Evolutionary conservation across 2,329 filamentous ascomycete species (phyloP).

Genomic region (Phaeosphaeriaceae sp.): DNA sequence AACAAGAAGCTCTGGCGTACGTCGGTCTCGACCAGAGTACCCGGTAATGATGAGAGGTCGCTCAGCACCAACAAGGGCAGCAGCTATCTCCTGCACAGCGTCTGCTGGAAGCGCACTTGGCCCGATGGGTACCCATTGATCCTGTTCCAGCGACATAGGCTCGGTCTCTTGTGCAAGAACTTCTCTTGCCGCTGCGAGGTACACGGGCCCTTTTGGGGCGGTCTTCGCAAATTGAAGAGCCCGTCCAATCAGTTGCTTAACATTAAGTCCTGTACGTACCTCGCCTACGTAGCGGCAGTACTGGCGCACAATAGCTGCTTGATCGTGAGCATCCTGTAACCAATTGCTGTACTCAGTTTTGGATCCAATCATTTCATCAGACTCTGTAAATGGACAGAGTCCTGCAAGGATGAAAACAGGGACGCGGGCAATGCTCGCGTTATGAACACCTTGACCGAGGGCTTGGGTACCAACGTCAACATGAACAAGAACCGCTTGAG

Average conservation of each 20-base stretch:
- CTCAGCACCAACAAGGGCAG: constrained; percentile 15
- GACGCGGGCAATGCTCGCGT: constrained; percentile 14
- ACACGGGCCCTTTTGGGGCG: constrained; percentile 29
- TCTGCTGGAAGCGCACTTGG: constrained; percentile 20
- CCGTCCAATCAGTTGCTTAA: constrained; percentile 30
- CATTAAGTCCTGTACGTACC: constrained; percentile 35
- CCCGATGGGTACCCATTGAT: constrained; percentile 20
- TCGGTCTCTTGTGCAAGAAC: constrained; percentile 21
- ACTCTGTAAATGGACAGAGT: constrained; percentile 52
- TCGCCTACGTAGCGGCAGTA: constrained; percentile 41
- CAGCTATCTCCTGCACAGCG: constrained; percentile 16
- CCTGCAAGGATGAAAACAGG: constrained; percentile 54
- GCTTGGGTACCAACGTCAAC: constrained; percentile 76
- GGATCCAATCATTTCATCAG: constrained; percentile 51
- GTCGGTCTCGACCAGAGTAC: constrained; percentile 22
- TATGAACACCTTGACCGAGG: constrained; percentile 74
- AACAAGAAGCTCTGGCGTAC: constrained; percentile 14
- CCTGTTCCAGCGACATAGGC: constrained; percentile 21
- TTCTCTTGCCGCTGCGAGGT: constrained; percentile 23
- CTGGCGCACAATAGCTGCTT: constrained; percentile 47
- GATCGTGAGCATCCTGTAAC: constrained; percentile 52
- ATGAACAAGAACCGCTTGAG: constrained; percentile 76
- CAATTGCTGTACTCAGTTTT: constrained; percentile 52
- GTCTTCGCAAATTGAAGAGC: constrained; percentile 37
- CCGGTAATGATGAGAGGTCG: constrained; percentile 28